Base-by-base conservation (phyloP, 192 early-diverging fungal species). In the Coemansia sp. region DNA sequence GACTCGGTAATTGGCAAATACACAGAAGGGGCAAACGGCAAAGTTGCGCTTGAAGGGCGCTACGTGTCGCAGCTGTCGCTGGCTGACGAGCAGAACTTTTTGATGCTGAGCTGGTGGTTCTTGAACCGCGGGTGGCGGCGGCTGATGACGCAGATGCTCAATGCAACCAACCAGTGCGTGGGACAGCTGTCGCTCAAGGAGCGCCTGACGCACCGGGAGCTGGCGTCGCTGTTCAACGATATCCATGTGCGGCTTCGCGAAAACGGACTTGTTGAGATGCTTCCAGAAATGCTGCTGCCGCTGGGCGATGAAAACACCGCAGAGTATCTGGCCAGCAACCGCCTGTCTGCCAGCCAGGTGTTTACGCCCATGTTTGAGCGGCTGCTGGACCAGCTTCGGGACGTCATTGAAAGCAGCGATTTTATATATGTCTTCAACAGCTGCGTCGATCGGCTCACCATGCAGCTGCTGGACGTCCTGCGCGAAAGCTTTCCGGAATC, bases 61-160 rank as follows among this genome's bases (percentile, higher is more conserved):
- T 57, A 57, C 47, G 44, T 37, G 43, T 63, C 57, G 26, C 69
- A 45, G 28, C 55, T 80, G 36, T 52, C 67, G 21, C 2, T 50
- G 18, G 51, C 57, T 3, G 74, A 83, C 8, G 93, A 97, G 68
- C 82, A 89, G 57, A 83, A 87, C 72, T 99, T 90, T 67, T 59
- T 99, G 66, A 91, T 88, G 49, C 87, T 91, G 61, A 90, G 81
- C 59, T 96, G 92, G 91, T 96, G 88, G 85, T 73, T 98, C 21
- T 60, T 98, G 51, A 88, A 97, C 59, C 81, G 83, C 50, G 94
- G 94, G 0, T 94, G 92, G 89, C 87, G 82, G 54, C 61, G 72
- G 47, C 81, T 84, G 55, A 84, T 87, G 55, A 80, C 76, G n/a
- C 68, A 79, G 43, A 85, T 97, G 35, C 63, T 79, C 16, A 55